Conservation (phyloP, 345 rosid species). For the Aquilaria yunnanensis region DNA sequence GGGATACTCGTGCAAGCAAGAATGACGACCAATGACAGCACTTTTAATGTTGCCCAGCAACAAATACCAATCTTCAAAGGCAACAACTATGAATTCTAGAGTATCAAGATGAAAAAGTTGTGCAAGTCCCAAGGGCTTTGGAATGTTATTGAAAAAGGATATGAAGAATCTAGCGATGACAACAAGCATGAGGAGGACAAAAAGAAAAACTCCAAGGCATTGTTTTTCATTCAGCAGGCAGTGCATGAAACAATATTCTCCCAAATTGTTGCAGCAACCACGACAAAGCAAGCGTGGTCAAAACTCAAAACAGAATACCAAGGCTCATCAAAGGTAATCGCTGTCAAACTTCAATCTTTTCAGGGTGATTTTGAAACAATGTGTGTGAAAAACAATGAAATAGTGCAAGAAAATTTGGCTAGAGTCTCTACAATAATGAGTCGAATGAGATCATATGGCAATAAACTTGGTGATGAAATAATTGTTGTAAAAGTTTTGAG, state of each 20-base stretch:
- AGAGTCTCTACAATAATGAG: not conserved
- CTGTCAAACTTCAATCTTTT: not conserved
- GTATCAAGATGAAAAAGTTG: conserved; percentile 4
- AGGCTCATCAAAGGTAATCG: not conserved
- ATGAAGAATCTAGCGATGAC: not conserved
- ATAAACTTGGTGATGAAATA: not conserved
- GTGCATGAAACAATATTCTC: not conserved
- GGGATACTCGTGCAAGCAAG: no score
- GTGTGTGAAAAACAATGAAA: not conserved
- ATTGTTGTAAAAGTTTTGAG: conserved; percentile 1
- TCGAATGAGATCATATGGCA: not conserved
- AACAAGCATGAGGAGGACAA: not conserved
- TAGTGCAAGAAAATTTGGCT: not conserved
- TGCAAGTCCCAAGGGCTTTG: conserved; percentile 1
- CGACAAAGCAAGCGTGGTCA: not conserved
- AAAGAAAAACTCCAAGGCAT: not conserved
- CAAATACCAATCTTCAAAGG: not conserved
- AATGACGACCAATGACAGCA: not conserved
- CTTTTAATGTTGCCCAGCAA: not conserved
- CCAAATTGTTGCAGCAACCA: not conserved
- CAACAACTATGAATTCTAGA: conserved; percentile 3
- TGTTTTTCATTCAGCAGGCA: conserved; percentile 5
- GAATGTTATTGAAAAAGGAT: conserved; percentile 4
- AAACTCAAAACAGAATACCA: not conserved
- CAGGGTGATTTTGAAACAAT: not conserved